A percentile compares a stretch with the other conserved stretches of the same genome.
These are phyloP conservation scores for Clarireedia hainanense DNA, from an alignment of 2,329 filamentous ascomycete genomes.

Conservation along the genomic window DNA sequence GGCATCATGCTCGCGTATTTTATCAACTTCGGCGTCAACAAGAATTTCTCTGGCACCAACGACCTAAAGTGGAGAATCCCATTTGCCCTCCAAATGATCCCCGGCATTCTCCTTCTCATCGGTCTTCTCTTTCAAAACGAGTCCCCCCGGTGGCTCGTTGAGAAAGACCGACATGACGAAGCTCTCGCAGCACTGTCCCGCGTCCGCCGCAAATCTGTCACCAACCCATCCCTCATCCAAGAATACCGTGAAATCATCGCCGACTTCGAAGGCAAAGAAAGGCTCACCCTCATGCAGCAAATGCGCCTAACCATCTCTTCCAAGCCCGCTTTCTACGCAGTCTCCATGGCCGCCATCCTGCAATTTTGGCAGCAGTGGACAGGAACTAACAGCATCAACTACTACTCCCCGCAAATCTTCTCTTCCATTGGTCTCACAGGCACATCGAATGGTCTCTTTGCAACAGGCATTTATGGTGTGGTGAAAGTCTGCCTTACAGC, in stretches of 20 bases:
- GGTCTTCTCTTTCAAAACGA: conserved; percentile 53
- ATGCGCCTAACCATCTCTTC: conserved; percentile 14
- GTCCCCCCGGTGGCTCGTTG: conserved; percentile 58
- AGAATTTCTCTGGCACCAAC: background rate
- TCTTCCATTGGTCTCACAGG: conserved; percentile 52
- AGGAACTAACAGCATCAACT: conserved; percentile 43
- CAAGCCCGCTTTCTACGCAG: conserved; percentile 28
- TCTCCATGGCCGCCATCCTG: conserved; percentile 34
- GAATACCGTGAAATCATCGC: conserved; percentile 42
- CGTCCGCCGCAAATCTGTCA: conserved; percentile 39
- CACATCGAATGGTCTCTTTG: conserved; percentile 53
- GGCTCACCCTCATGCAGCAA: conserved; percentile 34
- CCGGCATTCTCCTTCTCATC: conserved; percentile 50
- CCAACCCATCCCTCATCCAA: conserved; percentile 42
- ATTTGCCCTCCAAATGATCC: conserved; percentile 56
- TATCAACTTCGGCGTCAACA: conserved; percentile 9
- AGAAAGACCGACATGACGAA: conserved; percentile 57
- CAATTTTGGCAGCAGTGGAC: conserved; percentile 64
- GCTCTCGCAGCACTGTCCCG: conserved; percentile 48
- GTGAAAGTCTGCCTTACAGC: conserved; percentile 58
- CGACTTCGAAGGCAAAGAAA: conserved; percentile 40
- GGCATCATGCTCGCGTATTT: conserved; percentile 13
- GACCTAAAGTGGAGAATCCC: conserved; percentile 40
- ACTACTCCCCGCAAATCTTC: conserved; percentile 65
- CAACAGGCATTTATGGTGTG: conserved; percentile 64